These are phyloP conservation scores for Taphrina flavorubra DNA, from an alignment of 1,139 yeast genomes.

Conservation along the genomic window DNA sequence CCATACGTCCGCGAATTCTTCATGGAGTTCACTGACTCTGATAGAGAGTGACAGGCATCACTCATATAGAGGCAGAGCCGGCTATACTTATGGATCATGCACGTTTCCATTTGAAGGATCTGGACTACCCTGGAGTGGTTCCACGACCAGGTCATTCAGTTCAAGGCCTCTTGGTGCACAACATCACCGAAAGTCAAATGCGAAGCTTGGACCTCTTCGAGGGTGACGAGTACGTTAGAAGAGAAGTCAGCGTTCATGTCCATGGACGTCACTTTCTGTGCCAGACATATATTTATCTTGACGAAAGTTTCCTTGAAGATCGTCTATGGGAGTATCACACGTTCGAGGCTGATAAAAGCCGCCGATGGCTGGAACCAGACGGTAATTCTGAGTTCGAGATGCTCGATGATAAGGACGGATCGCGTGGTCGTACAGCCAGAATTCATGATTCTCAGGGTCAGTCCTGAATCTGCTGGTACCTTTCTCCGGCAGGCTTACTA, in stretches of 20 bases:
- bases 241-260: conserved; percentile 11
- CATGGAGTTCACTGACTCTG: background rate
- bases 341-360: conserved; percentile 21
- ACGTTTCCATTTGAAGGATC: conserved; percentile 29
- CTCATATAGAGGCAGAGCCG: background rate
- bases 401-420: conserved; percentile 22
- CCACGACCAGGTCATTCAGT: conserved; percentile 15
- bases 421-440: conserved; percentile 17
- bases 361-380: conserved; percentile 22
- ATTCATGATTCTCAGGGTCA: too few species aligned
- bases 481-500: too few species aligned
- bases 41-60: conserved; percentile 14
- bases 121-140: conserved; percentile 37
- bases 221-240: conserved; percentile 37
- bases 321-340: conserved; percentile 27
- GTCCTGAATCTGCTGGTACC: too few species aligned
- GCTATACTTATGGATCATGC: conserved; percentile 20
- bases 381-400: conserved; percentile 19
- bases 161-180: conserved; percentile 22
- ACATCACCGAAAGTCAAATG: background rate
- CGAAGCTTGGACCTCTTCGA: conserved; percentile 36
- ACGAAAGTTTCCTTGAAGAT: conserved; percentile 8
- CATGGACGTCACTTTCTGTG: background rate
- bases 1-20: background rate
- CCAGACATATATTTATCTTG: conserved; percentile 23